Evolutionary conservation across 345 rosid species (phyloP).

Genomic region (Garcia nutans): DNA sequence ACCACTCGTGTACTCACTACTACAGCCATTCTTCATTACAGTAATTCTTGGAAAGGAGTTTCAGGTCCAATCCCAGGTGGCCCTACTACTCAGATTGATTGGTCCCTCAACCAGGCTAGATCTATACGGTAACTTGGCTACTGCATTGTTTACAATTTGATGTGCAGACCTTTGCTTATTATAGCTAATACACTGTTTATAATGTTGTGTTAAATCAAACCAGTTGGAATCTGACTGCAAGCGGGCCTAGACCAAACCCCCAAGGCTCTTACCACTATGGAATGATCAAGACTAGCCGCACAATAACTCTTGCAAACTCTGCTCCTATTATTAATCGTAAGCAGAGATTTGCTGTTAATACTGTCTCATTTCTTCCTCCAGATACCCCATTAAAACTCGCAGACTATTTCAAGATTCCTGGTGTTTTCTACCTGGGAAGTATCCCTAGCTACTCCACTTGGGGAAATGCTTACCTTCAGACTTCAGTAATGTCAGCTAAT

Average conservation of each 20-base stretch:
- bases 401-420: constrained; percentile 72
- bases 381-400: constrained; percentile 89
- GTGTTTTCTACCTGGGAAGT: constrained; percentile 69
- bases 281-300: constrained; percentile 58
- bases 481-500: constrained; percentile 77
- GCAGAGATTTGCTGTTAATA: constrained; percentile 76
- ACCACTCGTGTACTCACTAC: constrained; percentile 50
- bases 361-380: constrained; percentile 75
- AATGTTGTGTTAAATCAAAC: constrained; percentile 11
- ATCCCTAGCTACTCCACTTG: constrained; percentile 62
- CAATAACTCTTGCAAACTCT: constrained; percentile 62
- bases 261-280: constrained; percentile 96
- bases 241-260: constrained; percentile 87
- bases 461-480: constrained; percentile 64
- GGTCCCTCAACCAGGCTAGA: constrained; percentile 75
- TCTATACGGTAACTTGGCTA: constrained; percentile 49
- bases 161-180: too few species aligned
- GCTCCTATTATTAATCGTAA: constrained; percentile 68
- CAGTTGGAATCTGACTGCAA: constrained; percentile 73
- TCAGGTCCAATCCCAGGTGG: constrained; percentile 68
- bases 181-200: not conserved
- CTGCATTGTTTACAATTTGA: not conserved
- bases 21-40: constrained; percentile 61
- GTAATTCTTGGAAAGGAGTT: constrained; percentile 53
- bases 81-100: constrained; percentile 65